Base-by-base conservation (phyloP, 441 rosid genomes). In the Euphorbia corollata region DNA sequence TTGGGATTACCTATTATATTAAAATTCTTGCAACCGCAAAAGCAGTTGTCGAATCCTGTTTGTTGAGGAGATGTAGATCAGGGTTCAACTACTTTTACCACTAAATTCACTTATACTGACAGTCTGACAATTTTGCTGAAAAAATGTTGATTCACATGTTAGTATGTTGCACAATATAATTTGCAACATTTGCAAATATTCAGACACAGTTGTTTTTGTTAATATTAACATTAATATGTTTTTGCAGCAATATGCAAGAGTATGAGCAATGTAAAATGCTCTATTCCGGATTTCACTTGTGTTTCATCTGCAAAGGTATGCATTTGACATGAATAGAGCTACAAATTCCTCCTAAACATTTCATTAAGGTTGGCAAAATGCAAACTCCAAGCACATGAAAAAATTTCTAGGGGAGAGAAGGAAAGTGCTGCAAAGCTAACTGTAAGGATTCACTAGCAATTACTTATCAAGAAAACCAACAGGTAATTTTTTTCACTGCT, bases 231-330 rank as follows among this genome's bases (percentile, higher is more conserved):
- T n/a, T n/a, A n/a, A n/a, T n/a, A n/a, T n/a, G n/a, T n/a, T n/a
- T n/a, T n/a, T n/a, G n/a, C n/a, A 94, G 99, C 81, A 76, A 81
- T 84, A 11, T 87, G 97, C 96, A 88, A 82, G 79, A 90, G 84
- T 64, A 90, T 94, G 97, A 90, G 88, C 81, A 73, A 76, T 36
- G 74, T 90, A 59, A 79, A 83, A n/a, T 91, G 95, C 73, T 83
- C 98, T 6, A 83, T 94, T 78, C 99, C 98, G 0, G 95, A 90
- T 68, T 94, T 94, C 77, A 90, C 99, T 1, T 89, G 97, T 61
- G 78, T 91, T 68, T 82, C 98, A 50, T 72, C 99, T 77, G 89
- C 96, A 48, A 91, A 94, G 99, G 99, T 94, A 51, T 64, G 36
- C 58, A 1, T 59, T 36, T 48, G 47, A 19, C 23, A 24, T 50